Conservation (phyloP, 805 yeast genomes). For the Saccharomyces paradoxus region DNA sequence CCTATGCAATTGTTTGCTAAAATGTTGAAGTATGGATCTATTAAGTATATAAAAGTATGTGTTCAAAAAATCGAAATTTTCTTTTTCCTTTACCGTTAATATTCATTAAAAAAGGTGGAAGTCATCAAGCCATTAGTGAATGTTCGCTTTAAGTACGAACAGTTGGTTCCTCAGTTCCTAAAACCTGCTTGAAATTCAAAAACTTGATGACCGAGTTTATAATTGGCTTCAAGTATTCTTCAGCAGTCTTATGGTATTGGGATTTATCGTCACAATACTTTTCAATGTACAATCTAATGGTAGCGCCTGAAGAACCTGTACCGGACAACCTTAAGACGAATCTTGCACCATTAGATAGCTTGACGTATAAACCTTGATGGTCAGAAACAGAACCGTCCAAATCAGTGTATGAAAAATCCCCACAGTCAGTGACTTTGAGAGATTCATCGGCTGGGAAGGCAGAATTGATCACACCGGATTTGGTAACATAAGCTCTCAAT, state of each 20-base stretch:
- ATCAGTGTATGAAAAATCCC: conserved; percentile 88
- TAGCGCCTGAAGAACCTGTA: conserved; percentile 96
- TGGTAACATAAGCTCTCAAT: conserved; percentile 36
- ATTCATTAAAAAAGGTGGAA: neutral
- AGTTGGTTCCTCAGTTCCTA: conserved; percentile 83
- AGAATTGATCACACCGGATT: conserved; percentile 41
- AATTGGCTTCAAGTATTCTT: conserved; percentile 58
- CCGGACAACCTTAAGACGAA: conserved; percentile 89
- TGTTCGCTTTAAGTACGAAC: conserved; percentile 57
- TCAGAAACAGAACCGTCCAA: conserved; percentile 84
- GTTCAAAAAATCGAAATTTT: neutral
- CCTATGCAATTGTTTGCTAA: neutral
- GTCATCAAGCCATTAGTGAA: neutral
- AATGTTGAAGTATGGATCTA: neutral
- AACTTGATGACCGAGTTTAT: conserved; percentile 56
- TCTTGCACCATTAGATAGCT: conserved; percentile 74
- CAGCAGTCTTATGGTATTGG: conserved; percentile 46
- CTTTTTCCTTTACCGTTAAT: neutral
- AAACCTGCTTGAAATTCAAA: conserved; percentile 60
- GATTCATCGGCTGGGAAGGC: conserved; percentile 39
- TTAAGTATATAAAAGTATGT: neutral
- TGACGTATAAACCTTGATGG: conserved; percentile 84
- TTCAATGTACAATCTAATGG: conserved; percentile 88
- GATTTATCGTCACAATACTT: conserved; percentile 59
- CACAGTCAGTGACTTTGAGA: conserved; percentile 62